phyloP scores from a whole-genome alignment of 2,329 filamentous ascomycete species.

The Karstenula rhodostoma region DNA sequence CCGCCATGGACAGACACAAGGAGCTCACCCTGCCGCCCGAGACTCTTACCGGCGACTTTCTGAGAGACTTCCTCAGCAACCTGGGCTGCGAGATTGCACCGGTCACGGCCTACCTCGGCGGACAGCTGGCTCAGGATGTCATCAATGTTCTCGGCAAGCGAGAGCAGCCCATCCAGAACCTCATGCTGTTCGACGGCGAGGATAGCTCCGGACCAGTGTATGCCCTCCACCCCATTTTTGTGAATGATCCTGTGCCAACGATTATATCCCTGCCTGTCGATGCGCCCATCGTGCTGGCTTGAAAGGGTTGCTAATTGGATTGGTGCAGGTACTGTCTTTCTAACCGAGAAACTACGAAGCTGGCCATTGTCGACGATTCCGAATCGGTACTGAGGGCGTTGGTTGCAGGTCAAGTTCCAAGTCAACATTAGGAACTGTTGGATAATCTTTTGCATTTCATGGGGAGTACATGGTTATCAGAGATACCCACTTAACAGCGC shows the following conservation, averaged over 20 bases:
- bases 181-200: constrained; percentile 89
- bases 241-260: constrained; percentile 33
- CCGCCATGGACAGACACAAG: constrained; percentile 80
- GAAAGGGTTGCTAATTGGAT: constrained; percentile 4
- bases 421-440: neutral
- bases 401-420: neutral
- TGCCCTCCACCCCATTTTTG: constrained; percentile 75
- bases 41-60: constrained; percentile 64
- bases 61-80: constrained; percentile 87
- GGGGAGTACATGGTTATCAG: neutral
- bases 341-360: neutral
- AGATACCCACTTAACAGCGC: constrained; percentile 7
- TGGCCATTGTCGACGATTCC: neutral
- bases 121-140: constrained; percentile 91
- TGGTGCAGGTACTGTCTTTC: constrained; percentile 1
- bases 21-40: constrained; percentile 61
- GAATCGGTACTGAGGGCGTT: neutral
- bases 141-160: constrained; percentile 93
- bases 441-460: neutral
- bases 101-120: constrained; percentile 87
- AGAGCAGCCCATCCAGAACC: constrained; percentile 95
- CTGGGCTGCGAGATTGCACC: constrained; percentile 84
- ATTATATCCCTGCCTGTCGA: constrained; percentile 34
- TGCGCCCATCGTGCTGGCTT: constrained; percentile 28
- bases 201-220: constrained; percentile 81